These are phyloP conservation scores for Passiflora organensis DNA, from an alignment of 345 rosid species.

Conservation along the genomic window DNA sequence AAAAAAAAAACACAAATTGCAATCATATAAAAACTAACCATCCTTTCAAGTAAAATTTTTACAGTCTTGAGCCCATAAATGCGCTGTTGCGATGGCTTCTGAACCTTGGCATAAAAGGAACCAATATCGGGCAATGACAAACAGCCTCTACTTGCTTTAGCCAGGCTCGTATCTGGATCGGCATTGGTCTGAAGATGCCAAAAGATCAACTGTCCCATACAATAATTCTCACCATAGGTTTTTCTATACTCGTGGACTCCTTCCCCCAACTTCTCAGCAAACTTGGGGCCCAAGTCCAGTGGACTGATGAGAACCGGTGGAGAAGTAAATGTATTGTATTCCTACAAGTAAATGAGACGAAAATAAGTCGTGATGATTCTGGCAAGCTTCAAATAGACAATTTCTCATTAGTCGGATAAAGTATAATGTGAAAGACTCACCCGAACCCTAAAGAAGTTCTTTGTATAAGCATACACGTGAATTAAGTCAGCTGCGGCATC, in stretches of 20 bases:
- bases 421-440: conserved; percentile 33
- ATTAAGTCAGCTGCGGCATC: conserved; percentile 99
- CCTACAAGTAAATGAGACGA: conserved; percentile 37
- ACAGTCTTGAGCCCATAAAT: conserved; percentile 76
- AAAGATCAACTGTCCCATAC: conserved; percentile 91
- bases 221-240: conserved; percentile 88
- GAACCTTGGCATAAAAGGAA: conserved; percentile 83
- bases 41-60: conserved; percentile 67
- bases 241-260: conserved; percentile 71
- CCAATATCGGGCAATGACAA: conserved; percentile 78
- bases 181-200: conserved; percentile 88
- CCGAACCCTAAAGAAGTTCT: conserved; percentile 70
- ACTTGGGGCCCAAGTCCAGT: conserved; percentile 88
- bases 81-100: conserved; percentile 73
- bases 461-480: conserved; percentile 86
- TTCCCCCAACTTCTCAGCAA: conserved; percentile 62
- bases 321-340: conserved; percentile 69
- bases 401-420: not conserved
- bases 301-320: conserved; percentile 86
- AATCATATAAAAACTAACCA: conserved; percentile 42
- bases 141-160: conserved; percentile 75
- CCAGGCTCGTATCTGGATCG: conserved; percentile 73
- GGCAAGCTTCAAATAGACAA: not conserved
- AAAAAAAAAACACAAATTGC: not conserved
- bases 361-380: not conserved